Base-by-base conservation (phyloP, 257 asterid genomes). In the Anisodus tanguticus region DNA sequence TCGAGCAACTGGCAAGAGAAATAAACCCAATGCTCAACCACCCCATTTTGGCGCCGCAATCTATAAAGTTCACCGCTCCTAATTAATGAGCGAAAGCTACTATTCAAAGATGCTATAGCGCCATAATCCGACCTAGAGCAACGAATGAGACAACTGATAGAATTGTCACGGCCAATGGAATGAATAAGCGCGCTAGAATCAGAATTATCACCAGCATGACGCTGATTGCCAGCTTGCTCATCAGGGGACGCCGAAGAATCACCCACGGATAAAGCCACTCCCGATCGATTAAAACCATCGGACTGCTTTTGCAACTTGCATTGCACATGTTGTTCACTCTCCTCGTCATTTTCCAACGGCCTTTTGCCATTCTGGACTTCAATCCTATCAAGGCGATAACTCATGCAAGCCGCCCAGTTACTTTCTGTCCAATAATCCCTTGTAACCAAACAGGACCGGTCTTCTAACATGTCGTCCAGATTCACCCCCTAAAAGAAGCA, bases 21-120 rank as follows among this genome's bases (percentile, higher is more conserved):
- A 81, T 95, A 97, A 82, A 97, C 97, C 99, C 99, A 97, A 87
- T 95, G 97, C 90, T 97, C 99, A 13, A 97, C 86, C 6, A 97
- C 88, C 13, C 91, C 92, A 13, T 77, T 78, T 57, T 82, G 80
- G 68, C 98, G 90, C 90, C 99, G 91, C 85, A 92, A 64, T 71
- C 84, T 87, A 60, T 95, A 97, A 16, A 97, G 91, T 84, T 93
- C 95, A 6, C 98, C 99, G 9, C 87, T 89, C 82, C 93, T 86
- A 81, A 97, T 78, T 80, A 97, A 92, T 7, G 95, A 88, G 37
- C 95, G 97, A 77, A 97, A 97, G 82, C 89, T 91, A 64, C 90
- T 69, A 84, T 93, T 95, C 76, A 97, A 79, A n/a, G 91, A 90
- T 35, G 99, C 97, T 59, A 97, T 85, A 2, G 93, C 84, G 22